Evolutionary conservation across 176 grass and related monocot species (phyloP).

Genomic region (Oryza punctata): DNA sequence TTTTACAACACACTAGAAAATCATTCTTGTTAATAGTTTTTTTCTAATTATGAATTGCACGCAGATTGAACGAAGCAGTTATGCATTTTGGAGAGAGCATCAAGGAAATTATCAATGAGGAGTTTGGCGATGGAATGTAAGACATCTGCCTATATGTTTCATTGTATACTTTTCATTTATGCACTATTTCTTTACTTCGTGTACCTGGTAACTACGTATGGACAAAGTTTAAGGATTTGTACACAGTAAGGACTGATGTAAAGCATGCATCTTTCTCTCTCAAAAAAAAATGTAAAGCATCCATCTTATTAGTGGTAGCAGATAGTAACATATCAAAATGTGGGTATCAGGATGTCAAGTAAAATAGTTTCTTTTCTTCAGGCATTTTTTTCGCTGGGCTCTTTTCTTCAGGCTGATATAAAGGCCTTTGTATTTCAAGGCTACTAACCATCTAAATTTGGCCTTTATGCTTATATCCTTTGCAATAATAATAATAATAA

Average conservation of each 20-base stretch:
- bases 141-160: slow-evolving; percentile 25
- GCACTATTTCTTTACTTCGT: slow-evolving; percentile 3
- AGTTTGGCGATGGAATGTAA: slow-evolving; percentile 99
- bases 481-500: too few relatives aligned
- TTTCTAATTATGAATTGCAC: not conserved
- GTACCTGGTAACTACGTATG: not conserved
- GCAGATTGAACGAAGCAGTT: slow-evolving; percentile 95
- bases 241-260: not conserved
- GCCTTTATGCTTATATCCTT: not conserved
- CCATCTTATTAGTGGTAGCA: not conserved
- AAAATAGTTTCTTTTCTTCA: too few relatives aligned
- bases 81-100: slow-evolving; percentile 99
- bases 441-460: not conserved
- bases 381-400: too few relatives aligned
- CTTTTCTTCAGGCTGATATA: too few relatives aligned
- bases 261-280: not conserved
- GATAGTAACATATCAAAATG: too few relatives aligned
- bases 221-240: not conserved
- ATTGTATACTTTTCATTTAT: not conserved
- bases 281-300: not conserved
- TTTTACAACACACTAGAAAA: slow-evolving; percentile 7
- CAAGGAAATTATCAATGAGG: slow-evolving; percentile 98
- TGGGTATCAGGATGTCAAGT: too few relatives aligned
- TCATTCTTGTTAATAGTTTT: not conserved
- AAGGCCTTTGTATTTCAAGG: too few relatives aligned